Conservation (phyloP, 129 eudicot species). For the Rutidosis leptorrhynchoides region DNA sequence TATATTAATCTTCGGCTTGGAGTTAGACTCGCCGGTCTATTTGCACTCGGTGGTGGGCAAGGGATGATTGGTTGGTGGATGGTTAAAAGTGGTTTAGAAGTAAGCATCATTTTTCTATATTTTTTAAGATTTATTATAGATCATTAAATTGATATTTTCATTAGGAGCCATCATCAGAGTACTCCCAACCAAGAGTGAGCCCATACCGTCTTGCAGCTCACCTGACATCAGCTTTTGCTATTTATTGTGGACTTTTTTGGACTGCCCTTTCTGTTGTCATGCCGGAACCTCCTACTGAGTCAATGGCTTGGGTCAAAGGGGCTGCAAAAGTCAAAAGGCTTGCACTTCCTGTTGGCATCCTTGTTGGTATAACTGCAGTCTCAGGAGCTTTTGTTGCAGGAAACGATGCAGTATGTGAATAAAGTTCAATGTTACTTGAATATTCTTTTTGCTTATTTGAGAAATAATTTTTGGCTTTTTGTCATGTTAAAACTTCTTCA, state of each 20-base stretch:
- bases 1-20: slow-evolving; percentile 74
- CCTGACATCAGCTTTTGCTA: slow-evolving; percentile 84
- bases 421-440: not conserved
- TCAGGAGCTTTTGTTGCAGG: slow-evolving; percentile 99
- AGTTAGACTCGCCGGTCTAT: slow-evolving; percentile 65
- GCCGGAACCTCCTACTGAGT: slow-evolving; percentile 97
- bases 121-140: not conserved
- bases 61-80: slow-evolving; percentile 99
- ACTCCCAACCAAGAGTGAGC: slow-evolving; percentile 87
- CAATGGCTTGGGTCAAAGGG: slow-evolving; percentile 74
- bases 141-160: not conserved
- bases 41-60: slow-evolving; percentile 97
- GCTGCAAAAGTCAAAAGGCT: slow-evolving; percentile 86
- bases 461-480: not conserved
- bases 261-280: slow-evolving; percentile 93
- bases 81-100: slow-evolving; percentile 99
- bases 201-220: slow-evolving; percentile 97
- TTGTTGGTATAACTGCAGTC: slow-evolving; percentile 89
- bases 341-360: slow-evolving; percentile 72
- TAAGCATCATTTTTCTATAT: slow-evolving; percentile 26
- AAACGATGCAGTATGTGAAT: slow-evolving; percentile 83
- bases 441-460: not conserved
- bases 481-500: slow-evolving; percentile 22
- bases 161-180: slow-evolving; percentile 85
- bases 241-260: slow-evolving; percentile 91